Evolutionary conservation across 75 land plant species (phyloP).

Genomic region (Chamaecyparis obtusa): DNA sequence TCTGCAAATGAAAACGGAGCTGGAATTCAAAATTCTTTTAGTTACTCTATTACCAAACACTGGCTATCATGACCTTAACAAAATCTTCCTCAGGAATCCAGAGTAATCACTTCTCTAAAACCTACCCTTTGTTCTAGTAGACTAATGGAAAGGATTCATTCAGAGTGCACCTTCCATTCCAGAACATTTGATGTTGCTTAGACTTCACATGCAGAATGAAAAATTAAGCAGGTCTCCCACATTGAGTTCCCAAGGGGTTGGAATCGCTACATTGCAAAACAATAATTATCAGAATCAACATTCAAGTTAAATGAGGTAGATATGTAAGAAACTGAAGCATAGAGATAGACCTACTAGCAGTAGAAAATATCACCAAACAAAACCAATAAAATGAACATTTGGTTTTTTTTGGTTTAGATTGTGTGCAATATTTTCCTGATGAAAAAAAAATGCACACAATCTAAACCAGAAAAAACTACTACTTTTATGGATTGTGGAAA

Average conservation of each 20-base stretch:
- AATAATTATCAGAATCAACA: too few relatives aligned
- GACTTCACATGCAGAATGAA: background rate
- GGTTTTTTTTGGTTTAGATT: too few relatives aligned
- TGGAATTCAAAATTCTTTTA: background rate
- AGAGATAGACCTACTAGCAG: background rate
- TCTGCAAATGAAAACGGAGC: background rate
- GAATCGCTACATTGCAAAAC: background rate
- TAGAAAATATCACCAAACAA: background rate
- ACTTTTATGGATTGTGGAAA: too few relatives aligned
- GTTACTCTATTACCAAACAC: background rate
- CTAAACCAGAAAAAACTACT: too few relatives aligned
- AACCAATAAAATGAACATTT: too few relatives aligned
- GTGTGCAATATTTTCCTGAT: too few relatives aligned
- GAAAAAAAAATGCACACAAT: too few relatives aligned
- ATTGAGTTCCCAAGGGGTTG: background rate
- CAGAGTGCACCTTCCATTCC: background rate
- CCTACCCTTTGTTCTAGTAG: too few relatives aligned
- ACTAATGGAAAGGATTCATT: background rate
- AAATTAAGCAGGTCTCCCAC: background rate
- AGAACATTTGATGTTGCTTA: background rate
- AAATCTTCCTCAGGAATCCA: background rate
- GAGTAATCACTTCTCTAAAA: background rate
- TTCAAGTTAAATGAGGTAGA: too few relatives aligned
- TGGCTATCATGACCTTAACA: background rate
- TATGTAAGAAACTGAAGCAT: background rate